Conservation (phyloP, 495 filamentous ascomycete genomes). For the Trichoderma gamsii region DNA sequence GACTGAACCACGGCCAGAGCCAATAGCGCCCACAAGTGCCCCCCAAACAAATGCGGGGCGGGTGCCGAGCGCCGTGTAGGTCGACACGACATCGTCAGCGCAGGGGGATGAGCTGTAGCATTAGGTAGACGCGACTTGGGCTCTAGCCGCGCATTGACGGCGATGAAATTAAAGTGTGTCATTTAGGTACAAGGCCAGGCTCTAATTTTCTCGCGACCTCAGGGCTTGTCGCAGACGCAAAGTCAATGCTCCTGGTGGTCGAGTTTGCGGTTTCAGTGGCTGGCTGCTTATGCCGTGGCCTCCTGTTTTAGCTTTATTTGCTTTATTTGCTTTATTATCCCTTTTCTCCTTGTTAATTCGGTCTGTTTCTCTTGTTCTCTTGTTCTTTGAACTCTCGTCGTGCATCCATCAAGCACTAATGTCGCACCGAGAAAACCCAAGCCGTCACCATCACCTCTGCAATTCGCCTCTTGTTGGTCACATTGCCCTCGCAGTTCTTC, state of each 20-base stretch:
- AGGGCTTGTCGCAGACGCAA: neutral
- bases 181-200: neutral
- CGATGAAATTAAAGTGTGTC: slow-evolving; percentile 1
- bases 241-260: neutral
- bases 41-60: neutral
- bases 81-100: neutral
- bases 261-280: neutral
- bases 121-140: neutral
- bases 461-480: neutral
- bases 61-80: neutral
- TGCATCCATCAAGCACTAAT: neutral
- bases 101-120: neutral
- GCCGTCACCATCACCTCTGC: neutral
- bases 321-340: too few relatives aligned
- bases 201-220: neutral
- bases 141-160: neutral
- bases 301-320: neutral
- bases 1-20: neutral
- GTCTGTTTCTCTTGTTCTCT: neutral
- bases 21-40: neutral
- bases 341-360: too few relatives aligned
- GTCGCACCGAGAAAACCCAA: neutral
- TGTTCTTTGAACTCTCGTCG: neutral
- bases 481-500: neutral
- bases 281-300: neutral